phyloP scores from a whole-genome alignment of 1,284 basidiomycete genomes.

The Heterobasidion irregulare region DNA sequence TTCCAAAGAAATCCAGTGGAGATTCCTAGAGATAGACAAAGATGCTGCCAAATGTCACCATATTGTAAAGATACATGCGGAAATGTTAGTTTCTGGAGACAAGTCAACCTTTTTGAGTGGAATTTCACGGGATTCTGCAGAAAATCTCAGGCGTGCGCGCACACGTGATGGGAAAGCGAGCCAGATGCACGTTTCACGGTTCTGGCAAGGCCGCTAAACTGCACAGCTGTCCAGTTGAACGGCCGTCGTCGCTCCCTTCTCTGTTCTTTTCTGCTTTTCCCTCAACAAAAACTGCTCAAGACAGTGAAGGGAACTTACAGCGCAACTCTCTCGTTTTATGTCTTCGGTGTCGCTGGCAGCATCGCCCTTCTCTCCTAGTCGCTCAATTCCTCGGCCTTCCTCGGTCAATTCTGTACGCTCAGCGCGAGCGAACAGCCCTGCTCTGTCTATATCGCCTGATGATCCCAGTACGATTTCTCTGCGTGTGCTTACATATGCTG shows the following conservation, averaged over 20 bases:
- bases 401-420: conserved; percentile 46
- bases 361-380: conserved; percentile 19
- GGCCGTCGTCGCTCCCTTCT: too few species aligned
- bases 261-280: too few species aligned
- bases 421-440: conserved; percentile 47
- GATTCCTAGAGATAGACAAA: too few species aligned
- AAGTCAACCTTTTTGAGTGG: not conserved
- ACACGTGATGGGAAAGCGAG: not conserved
- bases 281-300: too few species aligned
- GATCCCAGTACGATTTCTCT: conserved; percentile 43
- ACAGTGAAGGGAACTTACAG: not conserved
- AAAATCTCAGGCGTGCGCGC: too few species aligned
- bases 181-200: too few species aligned
- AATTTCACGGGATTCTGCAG: not conserved
- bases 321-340: conserved; percentile 1
- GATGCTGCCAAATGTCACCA: too few species aligned
- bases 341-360: conserved; percentile 2
- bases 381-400: conserved; percentile 44
- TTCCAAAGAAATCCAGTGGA: too few species aligned
- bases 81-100: too few species aligned
- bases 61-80: too few species aligned
- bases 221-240: too few species aligned
- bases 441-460: conserved; percentile 32
- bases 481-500: not conserved
- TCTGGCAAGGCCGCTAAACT: too few species aligned